phyloP scores from a whole-genome alignment of 306 rosid species.

The Lagenaria siceraria region DNA sequence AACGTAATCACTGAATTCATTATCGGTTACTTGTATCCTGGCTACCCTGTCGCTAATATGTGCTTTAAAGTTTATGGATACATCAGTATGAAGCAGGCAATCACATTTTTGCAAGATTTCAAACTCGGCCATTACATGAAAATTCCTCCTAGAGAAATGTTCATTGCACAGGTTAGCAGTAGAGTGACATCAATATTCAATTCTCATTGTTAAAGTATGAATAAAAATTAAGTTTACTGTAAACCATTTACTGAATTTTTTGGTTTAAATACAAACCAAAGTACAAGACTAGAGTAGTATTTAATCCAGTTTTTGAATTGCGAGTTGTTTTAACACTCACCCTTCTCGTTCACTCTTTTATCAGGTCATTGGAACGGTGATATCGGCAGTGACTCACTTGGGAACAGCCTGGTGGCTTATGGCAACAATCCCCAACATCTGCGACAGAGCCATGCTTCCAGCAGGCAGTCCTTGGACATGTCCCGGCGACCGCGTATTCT shows the following conservation, averaged over 20 bases:
- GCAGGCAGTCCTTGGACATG: slow-evolving; percentile 81
- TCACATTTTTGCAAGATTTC: slow-evolving; percentile 67
- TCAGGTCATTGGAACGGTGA: slow-evolving; percentile 49
- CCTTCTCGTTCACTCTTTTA: not conserved
- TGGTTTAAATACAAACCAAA: too few relatives aligned
- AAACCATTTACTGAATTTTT: too few relatives aligned
- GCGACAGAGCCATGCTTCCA: slow-evolving; percentile 51
- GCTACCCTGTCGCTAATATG: slow-evolving; percentile 72
- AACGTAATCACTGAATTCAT: slow-evolving; percentile 65
- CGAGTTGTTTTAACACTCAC: not conserved
- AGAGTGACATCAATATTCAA: not conserved
- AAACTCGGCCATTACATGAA: slow-evolving; percentile 95
- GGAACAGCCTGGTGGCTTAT: slow-evolving; percentile 83
- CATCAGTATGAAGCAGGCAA: slow-evolving; percentile 58
- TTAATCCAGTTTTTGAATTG: too few relatives aligned
- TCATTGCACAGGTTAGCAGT: slow-evolving; percentile 57
- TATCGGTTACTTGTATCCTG: slow-evolving; percentile 71
- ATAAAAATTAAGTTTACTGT: too few relatives aligned
- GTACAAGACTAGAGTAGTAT: too few relatives aligned
- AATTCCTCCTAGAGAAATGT: slow-evolving; percentile 82
- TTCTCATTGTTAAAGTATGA: not conserved
- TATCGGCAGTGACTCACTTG: slow-evolving; percentile 52
- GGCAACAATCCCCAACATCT: slow-evolving; percentile 46
- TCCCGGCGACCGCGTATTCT: slow-evolving; percentile 82
- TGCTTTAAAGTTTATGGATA: slow-evolving; percentile 69